Evolutionary conservation across 2,329 filamentous ascomycete species (phyloP).

Genomic region (Colletotrichum sp.): DNA sequence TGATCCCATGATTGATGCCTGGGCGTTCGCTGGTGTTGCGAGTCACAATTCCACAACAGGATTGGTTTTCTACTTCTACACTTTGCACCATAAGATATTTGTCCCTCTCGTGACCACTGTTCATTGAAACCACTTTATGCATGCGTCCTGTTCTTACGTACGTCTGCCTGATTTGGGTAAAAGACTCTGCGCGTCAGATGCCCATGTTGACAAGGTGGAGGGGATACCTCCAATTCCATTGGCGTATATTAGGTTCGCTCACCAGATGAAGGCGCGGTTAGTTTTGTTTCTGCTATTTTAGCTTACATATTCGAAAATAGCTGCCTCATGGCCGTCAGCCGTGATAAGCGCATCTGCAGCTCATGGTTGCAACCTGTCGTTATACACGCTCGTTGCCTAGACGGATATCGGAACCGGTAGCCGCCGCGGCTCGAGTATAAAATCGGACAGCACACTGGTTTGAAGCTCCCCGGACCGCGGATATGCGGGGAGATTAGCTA

Average conservation of each 20-base stretch:
- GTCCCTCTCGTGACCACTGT: background rate
- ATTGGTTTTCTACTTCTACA: background rate
- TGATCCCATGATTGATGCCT: background rate
- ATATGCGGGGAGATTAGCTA: background rate
- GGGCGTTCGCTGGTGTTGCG: background rate
- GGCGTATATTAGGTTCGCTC: background rate
- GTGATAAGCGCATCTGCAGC: background rate
- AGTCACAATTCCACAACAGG: background rate
- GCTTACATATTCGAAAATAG: background rate
- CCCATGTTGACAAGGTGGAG: background rate
- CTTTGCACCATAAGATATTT: background rate
- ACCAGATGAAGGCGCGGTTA: background rate
- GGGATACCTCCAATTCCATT: background rate
- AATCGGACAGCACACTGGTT: background rate
- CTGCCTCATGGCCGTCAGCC: background rate
- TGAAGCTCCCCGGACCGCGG: background rate
- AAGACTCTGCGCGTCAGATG: background rate
- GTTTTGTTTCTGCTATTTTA: background rate
- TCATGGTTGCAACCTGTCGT: background rate
- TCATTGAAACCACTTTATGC: background rate
- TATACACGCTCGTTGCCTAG: background rate
- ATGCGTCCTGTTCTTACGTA: background rate
- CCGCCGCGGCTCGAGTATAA: background rate
- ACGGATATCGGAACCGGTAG: background rate
- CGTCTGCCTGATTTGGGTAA: background rate